phyloP scores from a whole-genome alignment of 2,329 filamentous ascomycete species.

The Aschersonia sp. region DNA sequence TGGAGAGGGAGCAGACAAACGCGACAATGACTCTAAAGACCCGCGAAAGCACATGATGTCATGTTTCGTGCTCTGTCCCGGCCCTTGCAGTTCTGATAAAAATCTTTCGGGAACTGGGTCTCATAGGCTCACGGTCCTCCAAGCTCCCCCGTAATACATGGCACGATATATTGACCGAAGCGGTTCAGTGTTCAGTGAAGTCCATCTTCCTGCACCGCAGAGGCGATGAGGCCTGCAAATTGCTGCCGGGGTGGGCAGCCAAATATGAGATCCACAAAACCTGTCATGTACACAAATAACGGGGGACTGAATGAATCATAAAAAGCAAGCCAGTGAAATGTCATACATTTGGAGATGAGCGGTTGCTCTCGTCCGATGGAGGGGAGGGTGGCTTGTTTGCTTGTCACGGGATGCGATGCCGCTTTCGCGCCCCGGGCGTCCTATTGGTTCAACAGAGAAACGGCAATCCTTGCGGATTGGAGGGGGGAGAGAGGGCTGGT shows the following conservation, averaged over 20 bases:
- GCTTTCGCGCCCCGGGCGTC: background rate
- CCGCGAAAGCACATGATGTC: background rate
- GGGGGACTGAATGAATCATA: background rate
- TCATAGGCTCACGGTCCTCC: too few species aligned
- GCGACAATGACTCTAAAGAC: too few species aligned
- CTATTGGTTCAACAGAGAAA: background rate
- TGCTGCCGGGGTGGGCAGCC: background rate
- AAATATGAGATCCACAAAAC: background rate
- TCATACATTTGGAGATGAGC: too few species aligned
- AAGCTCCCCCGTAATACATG: too few species aligned
- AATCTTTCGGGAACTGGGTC: too few species aligned
- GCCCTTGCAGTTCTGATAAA: too few species aligned
- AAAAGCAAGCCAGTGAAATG: background rate
- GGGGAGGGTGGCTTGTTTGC: background rate
- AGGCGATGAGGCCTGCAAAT: too few species aligned
- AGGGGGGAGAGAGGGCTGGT: too few species aligned
- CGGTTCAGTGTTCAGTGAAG: too few species aligned
- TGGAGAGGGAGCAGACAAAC: too few species aligned
- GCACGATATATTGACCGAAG: too few species aligned
- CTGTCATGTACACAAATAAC: background rate
- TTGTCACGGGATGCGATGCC: background rate
- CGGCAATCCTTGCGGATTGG: background rate
- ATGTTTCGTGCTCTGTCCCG: background rate
- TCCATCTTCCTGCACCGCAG: too few species aligned
- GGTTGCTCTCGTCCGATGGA: background rate